Evolutionary conservation across 495 filamentous ascomycete genomes (phyloP).

Genomic region (Penicillium longicatenatum): DNA sequence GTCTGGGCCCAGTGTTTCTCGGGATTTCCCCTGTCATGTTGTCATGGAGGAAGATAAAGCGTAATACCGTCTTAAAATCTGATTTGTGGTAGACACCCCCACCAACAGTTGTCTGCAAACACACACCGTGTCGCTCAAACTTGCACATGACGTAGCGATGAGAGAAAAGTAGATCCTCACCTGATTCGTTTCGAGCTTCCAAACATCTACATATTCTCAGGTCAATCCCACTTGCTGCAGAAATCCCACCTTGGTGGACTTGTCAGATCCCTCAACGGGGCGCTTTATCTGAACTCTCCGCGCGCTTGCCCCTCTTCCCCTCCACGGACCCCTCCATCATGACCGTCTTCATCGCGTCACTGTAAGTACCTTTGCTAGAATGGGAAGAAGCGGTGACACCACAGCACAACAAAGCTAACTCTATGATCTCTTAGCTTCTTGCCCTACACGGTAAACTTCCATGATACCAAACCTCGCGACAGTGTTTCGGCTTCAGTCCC

Average conservation of each 20-base stretch:
- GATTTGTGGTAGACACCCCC: background rate
- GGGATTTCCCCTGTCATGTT: background rate
- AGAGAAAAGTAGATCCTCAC: conserved; percentile 29
- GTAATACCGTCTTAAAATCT: background rate
- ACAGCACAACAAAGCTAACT: conserved; percentile 9
- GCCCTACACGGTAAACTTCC: conserved; percentile 85
- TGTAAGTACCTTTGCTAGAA: conserved; percentile 60
- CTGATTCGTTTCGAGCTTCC: conserved; percentile 15
- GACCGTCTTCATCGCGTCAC: conserved; percentile 82
- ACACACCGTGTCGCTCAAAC: conserved; percentile 2
- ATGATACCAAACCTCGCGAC: conserved; percentile 34
- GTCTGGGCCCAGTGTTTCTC: background rate
- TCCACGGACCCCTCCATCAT: conserved; percentile 46
- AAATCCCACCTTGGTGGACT: conserved; percentile 1
- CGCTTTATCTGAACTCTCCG: conserved; percentile 15
- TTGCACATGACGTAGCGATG: conserved; percentile 48
- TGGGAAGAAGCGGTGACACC: background rate
- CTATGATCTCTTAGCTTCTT: conserved; percentile 63
- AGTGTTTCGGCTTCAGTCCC: conserved; percentile 11
- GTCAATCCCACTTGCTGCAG: conserved; percentile 6
- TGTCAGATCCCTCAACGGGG: conserved; percentile 11
- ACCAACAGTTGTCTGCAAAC: background rate
- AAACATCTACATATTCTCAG: conserved; percentile 22
- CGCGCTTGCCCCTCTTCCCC: conserved; percentile 15
- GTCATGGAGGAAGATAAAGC: background rate